Evolutionary conservation across 1,139 yeast genomes (phyloP).

Genomic region (Blastobotrys capitulatus): DNA sequence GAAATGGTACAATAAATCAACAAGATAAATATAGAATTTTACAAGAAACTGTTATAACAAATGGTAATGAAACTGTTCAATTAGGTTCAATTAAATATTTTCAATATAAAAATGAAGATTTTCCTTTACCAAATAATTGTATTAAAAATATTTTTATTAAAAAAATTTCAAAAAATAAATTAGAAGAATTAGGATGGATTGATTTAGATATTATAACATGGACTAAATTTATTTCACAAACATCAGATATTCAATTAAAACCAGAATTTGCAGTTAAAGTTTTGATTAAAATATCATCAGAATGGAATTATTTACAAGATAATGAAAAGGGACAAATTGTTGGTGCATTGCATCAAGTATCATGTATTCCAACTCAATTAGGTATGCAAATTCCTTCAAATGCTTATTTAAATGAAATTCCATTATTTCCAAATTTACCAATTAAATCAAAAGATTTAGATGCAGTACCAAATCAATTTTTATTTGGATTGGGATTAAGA

Average conservation of each 20-base stretch:
- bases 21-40: conserved; percentile 14
- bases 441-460: conserved; percentile 27
- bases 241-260: conserved; percentile 21
- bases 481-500: conserved; percentile 34
- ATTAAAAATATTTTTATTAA: conserved; percentile 26
- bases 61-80: conserved; percentile 18
- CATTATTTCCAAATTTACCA: conserved; percentile 37
- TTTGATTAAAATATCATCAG: conserved; percentile 23
- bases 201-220: conserved; percentile 28
- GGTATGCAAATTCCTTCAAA: conserved; percentile 36
- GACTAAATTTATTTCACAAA: conserved; percentile 25
- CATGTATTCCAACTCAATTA: conserved; percentile 37
- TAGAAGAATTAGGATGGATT: conserved; percentile 28
- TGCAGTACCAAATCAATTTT: conserved; percentile 28
- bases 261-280: conserved; percentile 29
- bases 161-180: conserved; percentile 15
- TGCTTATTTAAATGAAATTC: conserved; percentile 32
- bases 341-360: conserved; percentile 20
- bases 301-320: conserved; percentile 26
- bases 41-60: conserved; percentile 16
- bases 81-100: conserved; percentile 24
- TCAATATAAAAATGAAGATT: conserved; percentile 27
- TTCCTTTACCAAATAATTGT: conserved; percentile 33
- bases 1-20: conserved; percentile 12
- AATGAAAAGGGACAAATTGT: conserved; percentile 16